Evolutionary conservation across 345 rosid genomes (phyloP).

Genomic region (Euphorbia tirucalli): DNA sequence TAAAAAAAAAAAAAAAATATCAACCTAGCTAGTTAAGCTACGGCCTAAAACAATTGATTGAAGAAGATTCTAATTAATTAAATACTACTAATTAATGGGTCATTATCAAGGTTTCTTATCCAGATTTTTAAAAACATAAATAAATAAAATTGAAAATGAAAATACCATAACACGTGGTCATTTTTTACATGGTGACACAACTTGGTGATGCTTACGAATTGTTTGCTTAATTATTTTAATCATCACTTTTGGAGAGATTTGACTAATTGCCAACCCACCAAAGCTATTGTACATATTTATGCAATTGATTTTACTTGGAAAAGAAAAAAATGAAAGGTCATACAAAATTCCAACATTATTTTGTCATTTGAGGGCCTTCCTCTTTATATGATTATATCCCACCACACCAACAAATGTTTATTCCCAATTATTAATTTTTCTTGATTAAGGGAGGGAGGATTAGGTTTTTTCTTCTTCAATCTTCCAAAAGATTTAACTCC

Average conservation of each 20-base stretch:
- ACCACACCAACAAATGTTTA: background rate
- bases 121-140: background rate
- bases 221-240: background rate
- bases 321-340: constrained; percentile 1
- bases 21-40: background rate
- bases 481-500: constrained; percentile 15
- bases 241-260: background rate
- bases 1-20: background rate
- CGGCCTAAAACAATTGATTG: background rate
- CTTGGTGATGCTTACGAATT: background rate
- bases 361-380: constrained; percentile 7
- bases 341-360: constrained; percentile 16
- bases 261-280: constrained; percentile 16
- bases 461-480: constrained; percentile 29
- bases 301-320: background rate
- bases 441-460: background rate
- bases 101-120: background rate
- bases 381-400: background rate
- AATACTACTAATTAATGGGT: background rate
- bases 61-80: background rate
- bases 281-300: background rate
- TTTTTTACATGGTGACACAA: background rate
- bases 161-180: background rate
- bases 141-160: background rate
- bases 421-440: background rate